Base-by-base conservation (phyloP, 139 green algal genomes). In the Chlamydomonas schloesseri region DNA sequence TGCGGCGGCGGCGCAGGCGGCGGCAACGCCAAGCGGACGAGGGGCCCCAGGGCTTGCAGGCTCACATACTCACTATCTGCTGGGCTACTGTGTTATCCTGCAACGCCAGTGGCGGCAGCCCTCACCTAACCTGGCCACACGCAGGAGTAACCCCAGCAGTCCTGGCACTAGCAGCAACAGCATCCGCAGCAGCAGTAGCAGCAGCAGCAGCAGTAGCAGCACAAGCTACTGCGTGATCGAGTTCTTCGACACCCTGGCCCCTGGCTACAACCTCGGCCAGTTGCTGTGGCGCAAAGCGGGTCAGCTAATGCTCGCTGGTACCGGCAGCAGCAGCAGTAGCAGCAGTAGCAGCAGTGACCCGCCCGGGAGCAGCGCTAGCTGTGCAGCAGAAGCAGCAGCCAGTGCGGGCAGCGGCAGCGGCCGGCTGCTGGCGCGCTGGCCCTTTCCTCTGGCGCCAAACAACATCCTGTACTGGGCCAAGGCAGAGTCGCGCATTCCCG, bases 391-490 rank as follows among this genome's bases (percentile, higher is more conserved):
- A 10, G 55, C 20, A 10, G 18, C 55, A 26, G 55, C 26, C 62
- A 34, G 50, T 10, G 28, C 34, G 29, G 17, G 29, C 46, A 13
- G 72, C 46, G 0, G 21, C 46, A 21, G 31, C 50, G 33, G 33
- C 9, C 23, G 29, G 4, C 23, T 73, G 60, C 2, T 73, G 24
- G 76, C 60, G 33, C 15, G 5, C 20, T 83, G 76, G 76, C 76
- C 76, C 28, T 14, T 83, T 28, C 76, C 76, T 2, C 36, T 31
- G 28, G 60, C 60, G 13, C 76, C 76, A 6, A 73, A 62, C 50
- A 83, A 83, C 36, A 73, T 83, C 0, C 69, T 55, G n/a, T 83
- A 83, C 76, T 83, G 76, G 76, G 62, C 62, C 26, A 83, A 73
- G 37, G 14, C 73, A 2, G 76, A 83, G 62, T 23, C 10, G 26